These are phyloP conservation scores for Dryas drummondii DNA, from an alignment of 306 rosid genomes.

Conservation along the genomic window DNA sequence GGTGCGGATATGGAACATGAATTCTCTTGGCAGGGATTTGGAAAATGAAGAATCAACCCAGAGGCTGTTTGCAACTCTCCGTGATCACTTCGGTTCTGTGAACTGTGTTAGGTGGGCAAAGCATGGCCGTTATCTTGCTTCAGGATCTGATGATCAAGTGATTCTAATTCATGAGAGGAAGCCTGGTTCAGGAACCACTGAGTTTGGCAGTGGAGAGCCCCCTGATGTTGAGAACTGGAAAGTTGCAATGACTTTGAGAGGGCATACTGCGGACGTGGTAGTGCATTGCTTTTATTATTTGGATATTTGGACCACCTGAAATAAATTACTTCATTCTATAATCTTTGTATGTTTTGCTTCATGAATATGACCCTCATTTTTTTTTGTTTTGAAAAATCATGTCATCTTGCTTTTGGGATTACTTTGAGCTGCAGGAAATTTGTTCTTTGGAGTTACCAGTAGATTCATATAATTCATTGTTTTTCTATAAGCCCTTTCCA, in stretches of 20 bases:
- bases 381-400: background rate
- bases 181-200: constrained; percentile 99
- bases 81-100: constrained; percentile 98
- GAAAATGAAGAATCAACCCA: constrained; percentile 57
- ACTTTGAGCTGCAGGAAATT: background rate
- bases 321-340: background rate
- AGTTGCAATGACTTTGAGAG: constrained; percentile 90
- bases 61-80: constrained; percentile 94
- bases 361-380: background rate
- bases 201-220: constrained; percentile 97
- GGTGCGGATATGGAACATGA: constrained; percentile 99
- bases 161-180: constrained; percentile 93
- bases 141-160: constrained; percentile 97
- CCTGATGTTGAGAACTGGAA: constrained; percentile 99
- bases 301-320: background rate
- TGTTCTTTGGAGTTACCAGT: background rate
- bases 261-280: constrained; percentile 99
- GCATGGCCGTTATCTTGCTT: constrained; percentile 85
- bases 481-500: background rate
- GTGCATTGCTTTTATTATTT: constrained; percentile 46
- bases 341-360: background rate
- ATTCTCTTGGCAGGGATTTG: constrained; percentile 65
- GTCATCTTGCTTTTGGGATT: constrained; percentile 20
- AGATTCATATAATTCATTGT: background rate
- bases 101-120: constrained; percentile 99